Evolutionary conservation across 2,329 filamentous ascomycete genomes (phyloP).

Genomic region (Epichloe bromicola): DNA sequence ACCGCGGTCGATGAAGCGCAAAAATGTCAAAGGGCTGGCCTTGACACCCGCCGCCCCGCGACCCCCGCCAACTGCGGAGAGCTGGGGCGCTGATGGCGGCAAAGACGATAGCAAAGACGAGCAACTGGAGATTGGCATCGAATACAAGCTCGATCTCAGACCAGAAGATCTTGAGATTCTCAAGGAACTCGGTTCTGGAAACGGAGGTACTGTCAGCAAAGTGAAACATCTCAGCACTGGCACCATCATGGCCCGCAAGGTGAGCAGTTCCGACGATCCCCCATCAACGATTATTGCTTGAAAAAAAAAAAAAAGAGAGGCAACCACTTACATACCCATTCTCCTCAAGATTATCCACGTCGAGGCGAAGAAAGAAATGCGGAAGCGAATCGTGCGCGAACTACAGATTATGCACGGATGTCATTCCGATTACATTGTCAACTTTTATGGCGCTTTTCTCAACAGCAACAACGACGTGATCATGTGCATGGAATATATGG

Average conservation of each 20-base stretch:
- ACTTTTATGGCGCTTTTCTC: conserved; percentile 93
- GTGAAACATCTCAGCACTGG: conserved; percentile 90
- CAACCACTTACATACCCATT: neutral
- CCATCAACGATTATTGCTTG: neutral
- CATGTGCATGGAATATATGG: conserved; percentile 99
- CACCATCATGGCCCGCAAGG: conserved; percentile 96
- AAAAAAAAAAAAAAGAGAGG: neutral
- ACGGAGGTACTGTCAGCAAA: conserved; percentile 97
- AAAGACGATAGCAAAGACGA: conserved; percentile 46
- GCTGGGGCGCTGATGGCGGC: conserved; percentile 44
- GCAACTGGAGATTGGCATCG: conserved; percentile 85
- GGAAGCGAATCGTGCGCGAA: conserved; percentile 92
- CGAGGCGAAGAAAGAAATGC: conserved; percentile 92
- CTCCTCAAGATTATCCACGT: conserved; percentile 76
- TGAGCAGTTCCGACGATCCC: conserved; percentile 22
- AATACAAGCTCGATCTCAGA: conserved; percentile 86
- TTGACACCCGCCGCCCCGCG: conserved; percentile 69
- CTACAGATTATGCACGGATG: conserved; percentile 98
- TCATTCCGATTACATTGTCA: conserved; percentile 93
- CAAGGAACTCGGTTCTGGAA: conserved; percentile 89
- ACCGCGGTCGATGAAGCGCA: conserved; percentile 86
- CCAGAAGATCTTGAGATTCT: conserved; percentile 87
- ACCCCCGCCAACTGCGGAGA: conserved; percentile 57
- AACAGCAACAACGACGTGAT: conserved; percentile 96
- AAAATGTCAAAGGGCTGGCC: conserved; percentile 94